Percentiles rank a stretch among this genome's conserved stretches.
Evolutionary conservation across 2,329 filamentous ascomycete species (phyloP).

Genomic region (Tothia fuscella): DNA sequence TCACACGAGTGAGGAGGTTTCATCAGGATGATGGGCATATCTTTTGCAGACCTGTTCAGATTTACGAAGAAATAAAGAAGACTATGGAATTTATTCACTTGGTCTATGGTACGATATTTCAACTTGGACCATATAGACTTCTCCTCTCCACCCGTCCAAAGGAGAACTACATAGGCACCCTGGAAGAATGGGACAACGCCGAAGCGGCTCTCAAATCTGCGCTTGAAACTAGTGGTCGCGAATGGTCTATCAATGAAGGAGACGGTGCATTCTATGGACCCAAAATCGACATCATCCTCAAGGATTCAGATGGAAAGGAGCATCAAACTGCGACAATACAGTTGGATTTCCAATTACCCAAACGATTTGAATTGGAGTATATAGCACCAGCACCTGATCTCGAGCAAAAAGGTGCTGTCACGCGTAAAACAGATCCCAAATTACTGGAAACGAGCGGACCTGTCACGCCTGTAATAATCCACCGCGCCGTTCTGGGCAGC

Average conservation of each 20-base stretch:
- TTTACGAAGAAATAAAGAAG: conserved; percentile 59
- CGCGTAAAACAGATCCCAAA: conserved; percentile 34
- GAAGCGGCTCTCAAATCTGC: conserved; percentile 55
- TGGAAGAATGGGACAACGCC: conserved; percentile 57
- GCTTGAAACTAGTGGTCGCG: conserved; percentile 49
- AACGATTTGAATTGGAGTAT: conserved; percentile 68
- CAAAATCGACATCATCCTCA: conserved; percentile 78
- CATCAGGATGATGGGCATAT: conserved; percentile 89
- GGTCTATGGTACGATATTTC: conserved; percentile 54
- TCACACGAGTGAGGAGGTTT: conserved; percentile 76
- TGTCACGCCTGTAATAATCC: conserved; percentile 66
- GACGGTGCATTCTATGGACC: conserved; percentile 87
- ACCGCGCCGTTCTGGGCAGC: conserved; percentile 73
- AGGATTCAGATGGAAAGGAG: conserved; percentile 70
- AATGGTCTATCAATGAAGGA: conserved; percentile 65
- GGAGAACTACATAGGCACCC: conserved; percentile 64
- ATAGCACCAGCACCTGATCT: conserved; percentile 53
- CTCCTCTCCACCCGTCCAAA: conserved; percentile 67
- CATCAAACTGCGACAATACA: conserved; percentile 85
- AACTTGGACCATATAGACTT: conserved; percentile 60
- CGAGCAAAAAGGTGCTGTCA: conserved; percentile 40
- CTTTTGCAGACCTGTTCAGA: conserved; percentile 70
- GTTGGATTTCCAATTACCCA: conserved; percentile 79
- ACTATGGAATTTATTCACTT: conserved; percentile 64
- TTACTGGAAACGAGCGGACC: conserved; percentile 33